Conservation (phyloP, 164 flowering plant genomes). For the Piper longum region DNA sequence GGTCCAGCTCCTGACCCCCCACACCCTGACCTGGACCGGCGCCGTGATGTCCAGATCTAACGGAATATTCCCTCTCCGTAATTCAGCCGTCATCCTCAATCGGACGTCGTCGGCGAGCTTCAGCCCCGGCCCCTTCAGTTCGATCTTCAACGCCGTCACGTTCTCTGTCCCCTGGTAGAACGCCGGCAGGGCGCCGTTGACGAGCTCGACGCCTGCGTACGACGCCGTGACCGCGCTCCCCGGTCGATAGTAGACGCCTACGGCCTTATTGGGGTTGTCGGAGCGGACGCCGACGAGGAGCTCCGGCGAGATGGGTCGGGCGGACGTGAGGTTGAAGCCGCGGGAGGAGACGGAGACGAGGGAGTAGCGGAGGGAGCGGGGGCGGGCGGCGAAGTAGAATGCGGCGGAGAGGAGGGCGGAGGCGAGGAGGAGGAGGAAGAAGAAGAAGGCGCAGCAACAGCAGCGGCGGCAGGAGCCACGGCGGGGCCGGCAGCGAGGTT, state of each 20-base stretch:
- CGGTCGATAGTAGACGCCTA: slow-evolving; percentile 46
- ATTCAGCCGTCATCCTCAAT: slow-evolving; percentile 12
- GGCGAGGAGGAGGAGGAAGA: slow-evolving; percentile 20
- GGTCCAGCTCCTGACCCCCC: slow-evolving; percentile 63
- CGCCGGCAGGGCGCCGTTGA: slow-evolving; percentile 42
- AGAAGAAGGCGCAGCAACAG: slow-evolving; percentile 33
- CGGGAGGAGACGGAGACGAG: slow-evolving; percentile 31
- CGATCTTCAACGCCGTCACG: slow-evolving; percentile 44
- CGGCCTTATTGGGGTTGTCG: slow-evolving; percentile 52
- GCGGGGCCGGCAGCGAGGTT: slow-evolving; percentile 13
- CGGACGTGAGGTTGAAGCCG: slow-evolving; percentile 41
- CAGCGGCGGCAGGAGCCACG: slow-evolving; percentile 25
- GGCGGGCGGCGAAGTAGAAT: slow-evolving; percentile 53
- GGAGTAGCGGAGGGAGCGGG: slow-evolving; percentile 44
- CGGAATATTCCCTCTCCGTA: slow-evolving; percentile 31
- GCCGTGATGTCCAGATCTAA: slow-evolving; percentile 31
- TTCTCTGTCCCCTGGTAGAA: slow-evolving; percentile 63
- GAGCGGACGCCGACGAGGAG: slow-evolving; percentile 49
- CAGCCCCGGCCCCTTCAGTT: slow-evolving; percentile 30
- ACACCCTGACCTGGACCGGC: slow-evolving; percentile 61
- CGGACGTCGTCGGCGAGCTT: slow-evolving; percentile 16
- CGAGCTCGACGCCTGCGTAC: slow-evolving; percentile 22
- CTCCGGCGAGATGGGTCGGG: slow-evolving; percentile 37
- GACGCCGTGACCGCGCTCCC: slow-evolving; percentile 39
- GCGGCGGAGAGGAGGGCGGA: slow-evolving; percentile 41